Evolutionary conservation across 768 basidiomycete species (phyloP).

Genomic region (Leccinum pellstonianum): DNA sequence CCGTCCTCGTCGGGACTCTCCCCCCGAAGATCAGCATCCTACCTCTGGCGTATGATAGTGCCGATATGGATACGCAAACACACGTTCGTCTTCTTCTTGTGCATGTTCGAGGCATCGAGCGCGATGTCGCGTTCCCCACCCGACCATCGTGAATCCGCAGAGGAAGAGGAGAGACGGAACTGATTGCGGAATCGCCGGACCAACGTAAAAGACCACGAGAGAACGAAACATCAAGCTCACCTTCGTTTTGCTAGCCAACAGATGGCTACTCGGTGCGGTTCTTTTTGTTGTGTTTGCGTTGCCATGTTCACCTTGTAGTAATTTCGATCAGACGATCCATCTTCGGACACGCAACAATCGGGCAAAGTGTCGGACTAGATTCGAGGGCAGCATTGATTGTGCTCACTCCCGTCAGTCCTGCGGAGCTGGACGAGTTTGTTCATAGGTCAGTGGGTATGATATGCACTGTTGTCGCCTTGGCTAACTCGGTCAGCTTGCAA

Average conservation of each 20-base stretch:
- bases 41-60: slow-evolving; percentile 32
- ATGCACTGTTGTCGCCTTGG: too few relatives aligned
- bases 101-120: slow-evolving; percentile 30
- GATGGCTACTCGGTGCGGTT: slow-evolving; percentile 76
- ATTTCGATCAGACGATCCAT: slow-evolving; percentile 66
- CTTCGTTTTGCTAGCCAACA: slow-evolving; percentile 88
- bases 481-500: too few relatives aligned
- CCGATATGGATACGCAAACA: slow-evolving; percentile 95
- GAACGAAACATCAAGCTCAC: slow-evolving; percentile 93
- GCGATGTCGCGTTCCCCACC: slow-evolving; percentile 50
- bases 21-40: slow-evolving; percentile 45
- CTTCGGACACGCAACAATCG: slow-evolving; percentile 80
- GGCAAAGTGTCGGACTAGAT: slow-evolving; percentile 72
- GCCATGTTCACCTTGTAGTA: neutral
- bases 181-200: slow-evolving; percentile 71
- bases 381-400: too few relatives aligned
- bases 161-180: slow-evolving; percentile 72
- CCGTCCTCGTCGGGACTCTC: slow-evolving; percentile 66
- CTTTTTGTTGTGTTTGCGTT: neutral
- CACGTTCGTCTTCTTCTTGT: slow-evolving; percentile 85
- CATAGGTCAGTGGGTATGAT: too few relatives aligned
- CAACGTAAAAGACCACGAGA: slow-evolving; percentile 61
- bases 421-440: too few relatives aligned
- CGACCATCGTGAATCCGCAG: slow-evolving; percentile 50
- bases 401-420: too few relatives aligned